These are phyloP conservation scores for Fusarium veterinarium DNA, from an alignment of 2,329 filamentous ascomycete species.

Conservation along the genomic window DNA sequence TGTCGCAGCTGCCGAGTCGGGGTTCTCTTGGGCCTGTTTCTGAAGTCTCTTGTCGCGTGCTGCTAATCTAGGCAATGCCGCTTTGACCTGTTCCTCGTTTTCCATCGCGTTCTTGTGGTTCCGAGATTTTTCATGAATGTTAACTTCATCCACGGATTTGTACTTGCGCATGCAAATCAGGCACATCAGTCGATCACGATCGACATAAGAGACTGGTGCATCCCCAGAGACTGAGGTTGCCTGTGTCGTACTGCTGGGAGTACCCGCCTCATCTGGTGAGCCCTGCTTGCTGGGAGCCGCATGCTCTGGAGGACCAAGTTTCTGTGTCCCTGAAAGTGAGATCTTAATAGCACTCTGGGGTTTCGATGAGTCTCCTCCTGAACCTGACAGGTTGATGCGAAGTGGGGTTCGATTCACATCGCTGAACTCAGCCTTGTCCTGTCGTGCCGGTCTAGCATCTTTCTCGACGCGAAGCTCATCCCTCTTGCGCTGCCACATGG, in stretches of 20 bases:
- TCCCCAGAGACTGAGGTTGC: conserved; percentile 7
- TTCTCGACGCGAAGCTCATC: conserved; percentile 52
- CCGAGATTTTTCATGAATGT: conserved; percentile 56
- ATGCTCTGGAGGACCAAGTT: conserved; percentile 25
- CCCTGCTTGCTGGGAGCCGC: conserved; percentile 13
- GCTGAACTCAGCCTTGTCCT: conserved; percentile 14
- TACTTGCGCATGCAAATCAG: conserved; percentile 61
- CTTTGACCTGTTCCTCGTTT: conserved; percentile 60
- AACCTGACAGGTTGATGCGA: conserved; percentile 36
- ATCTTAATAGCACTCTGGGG: conserved; percentile 47
- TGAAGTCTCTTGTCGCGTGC: conserved; percentile 52
- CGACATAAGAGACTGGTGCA: conserved; percentile 64
- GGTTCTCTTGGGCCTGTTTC: conserved; percentile 46
- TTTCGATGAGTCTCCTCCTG: conserved; percentile 27
- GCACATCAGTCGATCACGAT: conserved; percentile 62
- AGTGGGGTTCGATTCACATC: conserved; percentile 38
- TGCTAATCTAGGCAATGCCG: conserved; percentile 56
- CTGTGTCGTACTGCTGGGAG: neutral
- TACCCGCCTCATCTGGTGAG: conserved; percentile 15
- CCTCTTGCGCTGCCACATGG: conserved; percentile 58
- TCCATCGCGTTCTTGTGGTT: conserved; percentile 56
- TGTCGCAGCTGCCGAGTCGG: conserved; percentile 41
- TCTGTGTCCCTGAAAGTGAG: conserved; percentile 46
- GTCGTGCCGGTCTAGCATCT: conserved; percentile 4
- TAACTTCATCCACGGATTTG: conserved; percentile 56